Evolutionary conservation across 1,284 basidiomycete species (phyloP), one percentile per base, ranked within the genome.

Genomic region (Afroboletus lepidellus): DNA sequence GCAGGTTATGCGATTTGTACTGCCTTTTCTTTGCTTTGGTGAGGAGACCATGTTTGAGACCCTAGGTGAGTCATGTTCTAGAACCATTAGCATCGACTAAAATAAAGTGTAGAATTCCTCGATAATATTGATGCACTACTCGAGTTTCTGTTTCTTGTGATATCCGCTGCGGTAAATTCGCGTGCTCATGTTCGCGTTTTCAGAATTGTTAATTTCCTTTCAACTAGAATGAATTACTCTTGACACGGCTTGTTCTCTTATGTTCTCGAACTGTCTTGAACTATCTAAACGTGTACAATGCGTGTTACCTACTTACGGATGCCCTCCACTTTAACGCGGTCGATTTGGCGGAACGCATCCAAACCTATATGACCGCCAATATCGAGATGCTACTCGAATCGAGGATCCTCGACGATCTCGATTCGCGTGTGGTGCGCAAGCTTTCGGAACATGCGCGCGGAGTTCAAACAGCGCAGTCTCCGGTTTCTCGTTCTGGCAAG

Each of bases 331-430:
- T 87, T 71, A 79, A 94, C 60, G 90, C 89, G 1, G 68, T 72
- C 16, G 79, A 83, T 5, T 83, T 99, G 48, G 80, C 85, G 27
- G 76, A 81, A 21, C 81, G 85, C 44, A 76, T 95, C 16, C 90
- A 95, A 67, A 80, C 80, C 38, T 98, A 95, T 70, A 87, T 95
- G 60, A 75, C 83, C 2, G 80, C 83, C 53, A 94, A 92, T 64
- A 78, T 98, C 75, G 97, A 99, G 69, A 86, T 87, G 0, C 79
- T 98, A 49, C 80, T 99, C 21, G 94, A 98, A 66, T 78, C 77
- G 27, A 81, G 83, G 5, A 80, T 94, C 61, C 79, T 99, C 21
- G 83, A 89, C 45, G 90, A 90, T 58, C 79, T 98, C 43, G 77
- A 87, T 4, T 67, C 76, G 21, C 77, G 80, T 29, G 79, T 93